These are phyloP conservation scores for Venturia carpophila DNA, from an alignment of 2,329 filamentous ascomycete species.

Conservation along the genomic window DNA sequence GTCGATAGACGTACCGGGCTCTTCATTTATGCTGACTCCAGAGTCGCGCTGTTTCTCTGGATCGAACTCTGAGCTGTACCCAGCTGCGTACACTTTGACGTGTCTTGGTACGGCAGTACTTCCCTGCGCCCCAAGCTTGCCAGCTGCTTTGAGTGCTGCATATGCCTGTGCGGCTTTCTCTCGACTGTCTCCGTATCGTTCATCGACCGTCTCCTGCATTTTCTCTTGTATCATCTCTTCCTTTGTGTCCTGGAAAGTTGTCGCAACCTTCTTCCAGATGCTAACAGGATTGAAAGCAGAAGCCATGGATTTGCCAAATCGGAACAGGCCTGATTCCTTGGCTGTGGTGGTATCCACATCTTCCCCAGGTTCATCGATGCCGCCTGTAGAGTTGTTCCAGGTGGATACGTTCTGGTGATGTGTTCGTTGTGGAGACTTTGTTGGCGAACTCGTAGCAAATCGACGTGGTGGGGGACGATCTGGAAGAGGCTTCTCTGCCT, in stretches of 20 bases:
- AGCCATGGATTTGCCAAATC: slow-evolving; percentile 48
- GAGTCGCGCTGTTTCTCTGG: slow-evolving; percentile 26
- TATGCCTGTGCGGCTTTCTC: slow-evolving; percentile 15
- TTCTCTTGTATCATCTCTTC: slow-evolving; percentile 34
- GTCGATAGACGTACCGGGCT: slow-evolving; percentile 18
- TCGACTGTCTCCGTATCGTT: slow-evolving; percentile 1
- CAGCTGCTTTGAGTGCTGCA: slow-evolving; percentile 40
- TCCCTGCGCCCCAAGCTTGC: slow-evolving; percentile 29
- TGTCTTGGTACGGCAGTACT: neutral
- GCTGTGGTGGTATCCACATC: neutral
- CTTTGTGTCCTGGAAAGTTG: slow-evolving; percentile 39
- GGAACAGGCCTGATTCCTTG: slow-evolving; percentile 39
- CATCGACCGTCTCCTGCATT: slow-evolving; percentile 33
- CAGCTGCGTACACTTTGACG: slow-evolving; percentile 5
- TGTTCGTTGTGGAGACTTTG: slow-evolving; percentile 5
- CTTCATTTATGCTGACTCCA: slow-evolving; percentile 24
- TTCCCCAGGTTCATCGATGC: neutral
- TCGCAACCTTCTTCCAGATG: slow-evolving; percentile 36
- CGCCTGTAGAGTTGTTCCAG: neutral
- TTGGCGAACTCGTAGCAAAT: neutral
- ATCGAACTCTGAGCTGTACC: slow-evolving; percentile 7
- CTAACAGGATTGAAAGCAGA: slow-evolving; percentile 48
- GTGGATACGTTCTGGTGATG: slow-evolving; percentile 1
- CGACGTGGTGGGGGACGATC: neutral
- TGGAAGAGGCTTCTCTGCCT: slow-evolving; percentile 8